Evolutionary conservation across 768 basidiomycete genomes (phyloP), one percentile per base, ranked within the genome.

Genomic region (Amanita polypyramis): DNA sequence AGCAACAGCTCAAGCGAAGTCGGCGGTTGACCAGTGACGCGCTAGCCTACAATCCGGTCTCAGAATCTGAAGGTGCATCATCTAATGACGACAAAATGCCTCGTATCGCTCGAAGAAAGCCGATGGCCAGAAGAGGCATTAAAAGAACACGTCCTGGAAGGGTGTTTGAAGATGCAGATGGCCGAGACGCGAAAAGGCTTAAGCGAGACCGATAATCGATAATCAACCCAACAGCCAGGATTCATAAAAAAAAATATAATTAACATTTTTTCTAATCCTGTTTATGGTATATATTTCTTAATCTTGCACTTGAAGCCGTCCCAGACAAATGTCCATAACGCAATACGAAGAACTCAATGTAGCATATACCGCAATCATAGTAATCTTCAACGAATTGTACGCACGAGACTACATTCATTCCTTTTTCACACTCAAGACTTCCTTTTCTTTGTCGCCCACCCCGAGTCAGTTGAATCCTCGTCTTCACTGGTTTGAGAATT

Each of bases 101-200:
- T 29, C 48, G 49, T 25, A 37, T 53, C 14, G 6, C 29, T 14
- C 40, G 43, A 38, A 44, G 51, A 10, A 42, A 42, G 40, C 17
- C 53, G 29, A 45, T 55, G 5, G 56, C 55, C 12, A 61, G 55
- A 47, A 62, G 63, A 5, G 65, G 65, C 27, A 45, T 68, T 32
- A 73, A 74, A 54, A 59, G 70, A 35, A 58, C 58, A 5, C 60
- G 66, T 25, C 60, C 62, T 14, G 58, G 61, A 40, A 65, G 67
- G 23, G 54, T 57, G 17, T 43, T 51, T 17, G 55, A 56, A 25
- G 65, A 63, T 5, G 59, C 47, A 14, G 61, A 64, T 7, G 52
- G 54, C 38, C 61, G 65, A 34, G 66, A 60, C 45, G 41, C 53
- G 21, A 74, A 70, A 57, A 68, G 62, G 49, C 11, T 44, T 17